Base-by-base conservation (phyloP, 78 protist species). In the Capsaspora owczarzaki region DNA sequence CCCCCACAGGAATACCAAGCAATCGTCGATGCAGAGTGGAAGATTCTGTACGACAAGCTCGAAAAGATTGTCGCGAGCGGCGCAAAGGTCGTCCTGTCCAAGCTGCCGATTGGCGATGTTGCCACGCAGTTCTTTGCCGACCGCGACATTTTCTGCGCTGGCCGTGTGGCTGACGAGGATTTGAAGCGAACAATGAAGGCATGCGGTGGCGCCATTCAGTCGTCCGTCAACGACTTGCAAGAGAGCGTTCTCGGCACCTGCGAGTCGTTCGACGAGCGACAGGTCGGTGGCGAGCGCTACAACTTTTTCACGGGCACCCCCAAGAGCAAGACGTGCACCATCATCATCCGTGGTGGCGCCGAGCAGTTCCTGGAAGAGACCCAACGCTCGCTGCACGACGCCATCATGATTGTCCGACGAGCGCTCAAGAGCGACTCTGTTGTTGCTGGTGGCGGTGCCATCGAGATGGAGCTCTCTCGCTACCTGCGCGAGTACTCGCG, bases 61-160 rank as follows among this genome's bases (percentile, higher is more conserved):
- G 97, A 93, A 44, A 81, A 89, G 82, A 95, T 96, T 70, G 91
- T 85, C 76, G 85, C 69, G 25, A 49, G 89, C 35, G 99, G 99
- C 38, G 98, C 98, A 61, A 89, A 95, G 63, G 92, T 95, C 23
- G 96, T 98, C 19, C 93, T 98, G 41, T 97, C 99, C 33, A 82
- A 82, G 69, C 93, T 97, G 41, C 93, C 99, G 49, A 97, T 98
- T 74, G 99, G 99, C 41, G 99, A 98, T 77, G 90, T 98, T 29
- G 99, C 99, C 35, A 98, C 99, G 40, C 99, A 98, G 87, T 98
- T 88, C 89, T 98, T 98, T 79, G 99, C 99, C 43, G 99, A 97
- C 83, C 83, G 98, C 33, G 93, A 85, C 70, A 74, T 98, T 43
- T 98, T 98, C 89, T 98, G 99, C 82, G 99, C 99, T 20, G 99